phyloP scores from a whole-genome alignment of 2,329 filamentous ascomycete genomes.

The Elsinoe ampelina region DNA sequence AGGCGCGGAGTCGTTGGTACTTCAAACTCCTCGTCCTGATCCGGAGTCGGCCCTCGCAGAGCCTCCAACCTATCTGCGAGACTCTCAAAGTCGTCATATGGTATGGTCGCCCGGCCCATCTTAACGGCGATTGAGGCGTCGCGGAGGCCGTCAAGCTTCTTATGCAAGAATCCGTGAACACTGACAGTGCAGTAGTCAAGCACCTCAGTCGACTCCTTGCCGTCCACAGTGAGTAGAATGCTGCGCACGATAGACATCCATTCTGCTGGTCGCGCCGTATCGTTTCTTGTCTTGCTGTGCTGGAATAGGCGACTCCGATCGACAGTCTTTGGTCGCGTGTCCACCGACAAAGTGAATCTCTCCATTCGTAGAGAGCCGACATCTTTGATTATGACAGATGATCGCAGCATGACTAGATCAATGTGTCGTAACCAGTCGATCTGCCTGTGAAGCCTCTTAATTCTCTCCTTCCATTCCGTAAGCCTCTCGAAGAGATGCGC shows the following conservation, averaged over 20 bases:
- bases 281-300: constrained; percentile 57
- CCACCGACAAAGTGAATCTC: constrained; percentile 74
- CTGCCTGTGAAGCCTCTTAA: constrained; percentile 77
- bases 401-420: constrained; percentile 76
- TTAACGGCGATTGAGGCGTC: constrained; percentile 88
- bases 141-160: constrained; percentile 73
- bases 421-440: constrained; percentile 84
- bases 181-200: constrained; percentile 83
- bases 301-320: constrained; percentile 84
- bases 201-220: constrained; percentile 74
- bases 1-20: background rate
- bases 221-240: constrained; percentile 78
- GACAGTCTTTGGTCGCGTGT: constrained; percentile 84
- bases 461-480: constrained; percentile 68
- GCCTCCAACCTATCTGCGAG: constrained; percentile 50
- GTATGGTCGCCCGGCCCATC: constrained; percentile 79
- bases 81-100: constrained; percentile 71
- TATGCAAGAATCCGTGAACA: constrained; percentile 82
- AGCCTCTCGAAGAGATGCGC: constrained; percentile 74
- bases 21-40: constrained; percentile 14
- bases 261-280: constrained; percentile 68
- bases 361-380: constrained; percentile 81
- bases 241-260: constrained; percentile 86
- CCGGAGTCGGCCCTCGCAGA: constrained; percentile 28
- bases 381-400: constrained; percentile 64